Percentiles rank a stretch among this genome's conserved stretches.
phyloP scores from a whole-genome alignment of 257 asterid species.

The Solanum corneliomulleri region DNA sequence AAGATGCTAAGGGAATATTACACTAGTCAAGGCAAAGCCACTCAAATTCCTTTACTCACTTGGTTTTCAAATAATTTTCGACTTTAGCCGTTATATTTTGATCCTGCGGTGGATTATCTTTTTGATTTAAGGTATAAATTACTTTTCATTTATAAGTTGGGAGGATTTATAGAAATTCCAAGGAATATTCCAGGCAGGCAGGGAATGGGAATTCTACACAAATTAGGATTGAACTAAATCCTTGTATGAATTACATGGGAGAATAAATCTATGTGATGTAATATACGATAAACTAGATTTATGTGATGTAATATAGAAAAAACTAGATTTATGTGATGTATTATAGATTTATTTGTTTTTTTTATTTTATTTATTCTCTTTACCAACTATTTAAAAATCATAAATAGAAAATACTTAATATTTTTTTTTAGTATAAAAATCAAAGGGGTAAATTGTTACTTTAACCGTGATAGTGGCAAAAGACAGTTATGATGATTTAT shows the following conservation, averaged over 20 bases:
- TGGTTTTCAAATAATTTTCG: not conserved
- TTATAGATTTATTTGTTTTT: not conserved
- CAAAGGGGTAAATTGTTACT: too few species aligned
- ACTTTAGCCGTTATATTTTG: constrained; percentile 7
- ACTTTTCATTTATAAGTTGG: not conserved
- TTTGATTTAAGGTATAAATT: not conserved
- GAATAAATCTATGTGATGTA: too few species aligned
- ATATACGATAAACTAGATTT: too few species aligned
- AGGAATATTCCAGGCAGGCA: constrained; percentile 2
- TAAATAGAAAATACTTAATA: too few species aligned
- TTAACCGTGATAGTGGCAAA: too few species aligned
- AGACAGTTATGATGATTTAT: too few species aligned
- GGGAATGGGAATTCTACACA: not conserved
- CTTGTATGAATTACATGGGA: too few species aligned
- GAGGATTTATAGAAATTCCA: not conserved
- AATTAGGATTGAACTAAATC: not conserved
- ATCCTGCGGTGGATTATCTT: not conserved
- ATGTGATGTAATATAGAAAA: too few species aligned
- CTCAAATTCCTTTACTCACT: not conserved
- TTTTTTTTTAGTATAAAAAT: too few species aligned
- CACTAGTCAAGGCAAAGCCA: not conserved
- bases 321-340: too few species aligned
- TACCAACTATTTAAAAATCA: too few species aligned
- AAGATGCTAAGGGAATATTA: constrained; percentile 45
- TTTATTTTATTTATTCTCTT: too few species aligned